Evolutionary conservation across 257 asterid genomes (phyloP), one percentile per base, ranked within the genome.

Genomic region (Solanum commersonii): DNA sequence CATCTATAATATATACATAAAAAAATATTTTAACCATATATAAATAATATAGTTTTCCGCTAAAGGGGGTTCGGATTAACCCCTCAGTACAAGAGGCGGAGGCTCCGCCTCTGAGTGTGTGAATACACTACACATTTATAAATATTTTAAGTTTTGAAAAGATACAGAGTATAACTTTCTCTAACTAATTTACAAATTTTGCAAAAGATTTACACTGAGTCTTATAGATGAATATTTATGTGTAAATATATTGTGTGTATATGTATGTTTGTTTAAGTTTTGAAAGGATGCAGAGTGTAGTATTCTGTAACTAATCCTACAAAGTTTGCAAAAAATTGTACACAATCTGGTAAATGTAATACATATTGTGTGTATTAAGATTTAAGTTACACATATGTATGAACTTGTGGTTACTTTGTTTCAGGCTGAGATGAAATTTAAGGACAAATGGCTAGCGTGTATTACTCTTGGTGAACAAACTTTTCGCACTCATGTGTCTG

Each of bases 401-500:
- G 59, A 37, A 46, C n/a, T 44, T 84, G 40, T 87, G 63, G 68
- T 27, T 91, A 67, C 56, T 83, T 89, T 78, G 40, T 86, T 91
- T 71, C 83, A 97, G 99, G 99, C 98, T 93, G 98, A 96, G 92
- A 95, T 97, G 99, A 87, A 91, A 72, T 95, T 96, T 91, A 96
- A 94, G 95, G 99, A 97, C 91, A 97, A 95, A 89, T 97, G 98
- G 98, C 93, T 97, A 76, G 98, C 95, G 10, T 96, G 98, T 89
- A 94, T 97, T 88, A 91, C 99, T 86, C 91, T 96, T 63, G 99
- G 99, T 76, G 98, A 96, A 70, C 99, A 97, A 94, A 97, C 99
- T 42, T 95, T 94, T 87, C 94, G 96, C 68, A 93, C 98, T 20
- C 91, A 93, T 85, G 87, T 95, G 73, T 94, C 99, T 84, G 96